A percentile compares a stretch with the other conserved stretches of the same genome.
These are phyloP conservation scores for Purpureocillium takamizusanense DNA, from an alignment of 2,329 filamentous ascomycete species.

Conservation along the genomic window DNA sequence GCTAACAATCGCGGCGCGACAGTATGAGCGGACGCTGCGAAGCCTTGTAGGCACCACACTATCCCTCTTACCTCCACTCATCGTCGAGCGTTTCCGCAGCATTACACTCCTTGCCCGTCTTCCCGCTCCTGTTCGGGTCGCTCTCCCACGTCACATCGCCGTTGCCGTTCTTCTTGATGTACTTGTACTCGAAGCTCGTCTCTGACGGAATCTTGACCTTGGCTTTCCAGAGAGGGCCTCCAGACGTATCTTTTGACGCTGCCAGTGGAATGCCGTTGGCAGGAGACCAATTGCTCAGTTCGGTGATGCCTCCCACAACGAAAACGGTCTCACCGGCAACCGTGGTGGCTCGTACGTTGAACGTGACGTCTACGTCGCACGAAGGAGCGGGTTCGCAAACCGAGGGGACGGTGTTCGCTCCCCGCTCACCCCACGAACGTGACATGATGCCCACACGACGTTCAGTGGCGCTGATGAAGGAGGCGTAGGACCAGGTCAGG, in stretches of 20 bases:
- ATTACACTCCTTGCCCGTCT: no score
- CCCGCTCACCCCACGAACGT: conserved; percentile 37
- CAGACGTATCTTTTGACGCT: conserved; percentile 42
- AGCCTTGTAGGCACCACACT: no score
- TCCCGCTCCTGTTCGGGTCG: conserved; percentile 31
- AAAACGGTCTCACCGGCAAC: conserved; percentile 10
- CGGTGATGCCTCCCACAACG: conserved; percentile 26
- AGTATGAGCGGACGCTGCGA: no score
- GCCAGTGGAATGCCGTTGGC: conserved; percentile 37
- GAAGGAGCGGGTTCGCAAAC: conserved; percentile 13
- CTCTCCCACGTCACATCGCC: conserved; percentile 49
- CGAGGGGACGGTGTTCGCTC: conserved; percentile 9
- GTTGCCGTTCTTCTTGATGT: conserved; percentile 41
- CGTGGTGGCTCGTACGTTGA: conserved; percentile 9
- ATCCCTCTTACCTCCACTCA: no score
- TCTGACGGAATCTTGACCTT: conserved; percentile 43
- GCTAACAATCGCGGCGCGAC: no score
- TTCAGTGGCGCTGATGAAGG: conserved; percentile 50
- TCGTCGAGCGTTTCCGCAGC: no score
- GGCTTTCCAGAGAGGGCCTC: conserved; percentile 44
- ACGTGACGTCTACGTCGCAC: conserved; percentile 13
- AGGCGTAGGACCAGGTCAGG: conserved; percentile 64
- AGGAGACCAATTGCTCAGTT: conserved; percentile 24
- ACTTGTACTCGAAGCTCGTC: conserved; percentile 50
- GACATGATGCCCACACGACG: conserved; percentile 45